Base-by-base conservation (phyloP, 495 filamentous ascomycete genomes). In the Halenospora varia region DNA sequence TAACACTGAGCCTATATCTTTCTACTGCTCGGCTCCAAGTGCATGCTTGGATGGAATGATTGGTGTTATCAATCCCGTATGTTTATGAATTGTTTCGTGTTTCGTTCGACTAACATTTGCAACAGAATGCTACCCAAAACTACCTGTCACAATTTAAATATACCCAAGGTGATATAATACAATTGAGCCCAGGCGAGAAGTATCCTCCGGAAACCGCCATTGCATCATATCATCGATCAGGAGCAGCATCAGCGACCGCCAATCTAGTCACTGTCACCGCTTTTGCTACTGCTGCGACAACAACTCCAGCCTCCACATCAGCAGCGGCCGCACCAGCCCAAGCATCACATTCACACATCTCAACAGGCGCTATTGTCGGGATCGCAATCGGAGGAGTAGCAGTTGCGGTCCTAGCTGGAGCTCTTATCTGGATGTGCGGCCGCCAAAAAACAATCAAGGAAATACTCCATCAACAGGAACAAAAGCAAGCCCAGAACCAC, bases 1-100 rank as follows among this genome's bases (percentile, higher is more conserved):
- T 66, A 72, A 77, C 64, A 85, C 81, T 0, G 62, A 73, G 3
- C 79, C 83, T 10, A 74, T 83, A 40, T 85, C 82, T 64, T 85
- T 75, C 70, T 87, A 88, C 69, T 86, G 82, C 67, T 69, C 71
- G 0, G 77, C 79, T 0, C 71, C 75, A 51, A 51, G 44, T 0
- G 76, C 73, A 1, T 77, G 76, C 46, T 63, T 67, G 11, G 49
- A 70, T 8, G 64, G 70, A 3, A 79, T 79, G 75, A 68, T 80
- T 29, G 77, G 77, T 2, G 77, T 76, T 22, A 71, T 81, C 56
- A 80, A 81, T 55, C 72, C 74, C 4, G 62, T 65, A n/a, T n/a
- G n/a, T n/a, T n/a, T n/a, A n/a, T n/a, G n/a, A n/a, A n/a, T n/a
- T n/a, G n/a, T n/a, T n/a, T n/a, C n/a, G n/a, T n/a, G n/a, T n/a